Evolutionary conservation across 2,329 filamentous ascomycete species (phyloP).

Genomic region (Teratosphaeria epicoccoides): DNA sequence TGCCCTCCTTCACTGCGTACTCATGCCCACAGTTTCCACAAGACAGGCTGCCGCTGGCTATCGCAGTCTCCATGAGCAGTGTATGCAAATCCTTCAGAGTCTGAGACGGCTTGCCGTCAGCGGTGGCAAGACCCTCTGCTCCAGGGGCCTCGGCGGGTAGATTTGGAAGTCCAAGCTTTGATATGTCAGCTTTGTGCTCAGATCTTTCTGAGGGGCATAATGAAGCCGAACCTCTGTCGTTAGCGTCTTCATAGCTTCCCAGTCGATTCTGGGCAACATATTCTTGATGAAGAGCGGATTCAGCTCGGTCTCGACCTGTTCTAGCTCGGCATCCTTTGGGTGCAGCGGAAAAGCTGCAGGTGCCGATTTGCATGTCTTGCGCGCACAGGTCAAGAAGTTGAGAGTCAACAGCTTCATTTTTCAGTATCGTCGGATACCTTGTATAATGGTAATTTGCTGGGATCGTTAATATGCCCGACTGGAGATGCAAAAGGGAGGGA

Average conservation of each 20-base stretch:
- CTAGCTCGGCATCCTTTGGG: slow-evolving; percentile 82
- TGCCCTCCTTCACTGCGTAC: slow-evolving; percentile 89
- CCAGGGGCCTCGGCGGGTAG: slow-evolving; percentile 43
- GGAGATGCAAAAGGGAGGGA: background rate
- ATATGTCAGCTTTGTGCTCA: background rate
- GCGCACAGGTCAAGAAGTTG: slow-evolving; percentile 93
- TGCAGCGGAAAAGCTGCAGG: slow-evolving; percentile 78
- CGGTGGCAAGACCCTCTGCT: slow-evolving; percentile 33
- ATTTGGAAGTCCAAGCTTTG: slow-evolving; percentile 21
- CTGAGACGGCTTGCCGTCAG: slow-evolving; percentile 51
- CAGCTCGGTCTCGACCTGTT: slow-evolving; percentile 69
- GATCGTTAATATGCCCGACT: background rate
- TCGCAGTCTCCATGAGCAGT: slow-evolving; percentile 77
- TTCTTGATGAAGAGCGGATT: slow-evolving; percentile 74
- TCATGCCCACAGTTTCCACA: slow-evolving; percentile 89
- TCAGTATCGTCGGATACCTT: no score
- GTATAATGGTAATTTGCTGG: no score
- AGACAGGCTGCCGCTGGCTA: slow-evolving; percentile 77
- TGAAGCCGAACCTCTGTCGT: slow-evolving; percentile 57
- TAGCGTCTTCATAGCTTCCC: slow-evolving; percentile 66
- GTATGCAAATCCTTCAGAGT: slow-evolving; percentile 68
- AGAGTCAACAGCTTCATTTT: slow-evolving; percentile 88
- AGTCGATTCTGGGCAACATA: slow-evolving; percentile 78
- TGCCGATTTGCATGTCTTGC: slow-evolving; percentile 83
- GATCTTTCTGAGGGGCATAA: slow-evolving; percentile 8